Evolutionary conservation across 1,284 basidiomycete species (phyloP).

Genomic region (Mixia osmundae): DNA sequence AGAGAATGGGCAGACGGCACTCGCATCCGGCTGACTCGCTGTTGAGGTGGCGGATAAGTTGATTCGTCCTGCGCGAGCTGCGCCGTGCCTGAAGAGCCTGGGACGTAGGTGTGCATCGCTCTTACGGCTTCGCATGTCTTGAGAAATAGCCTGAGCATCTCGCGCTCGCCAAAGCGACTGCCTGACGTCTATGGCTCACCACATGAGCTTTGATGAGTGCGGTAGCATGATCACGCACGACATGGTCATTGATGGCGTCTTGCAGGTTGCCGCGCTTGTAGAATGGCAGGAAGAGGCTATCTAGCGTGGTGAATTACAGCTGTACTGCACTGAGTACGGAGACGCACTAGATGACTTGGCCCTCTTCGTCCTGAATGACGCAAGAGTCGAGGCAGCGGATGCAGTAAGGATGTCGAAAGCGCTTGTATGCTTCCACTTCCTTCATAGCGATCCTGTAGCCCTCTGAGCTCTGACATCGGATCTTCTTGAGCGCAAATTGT

Average conservation of each 20-base stretch:
- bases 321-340: background rate
- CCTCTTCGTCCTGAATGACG: constrained; percentile 65
- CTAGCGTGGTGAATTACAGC: background rate
- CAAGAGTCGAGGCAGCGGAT: constrained; percentile 84
- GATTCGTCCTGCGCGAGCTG: too few species aligned
- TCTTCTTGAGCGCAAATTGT: constrained; percentile 68
- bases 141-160: constrained; percentile 70
- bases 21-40: constrained; percentile 17
- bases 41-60: constrained; percentile 5
- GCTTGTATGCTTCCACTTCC: constrained; percentile 18
- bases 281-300: constrained; percentile 43
- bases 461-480: constrained; percentile 17
- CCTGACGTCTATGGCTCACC: constrained; percentile 26
- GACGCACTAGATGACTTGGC: constrained; percentile 66
- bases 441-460: constrained; percentile 14
- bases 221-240: constrained; percentile 26
- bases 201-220: background rate
- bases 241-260: constrained; percentile 71
- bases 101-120: constrained; percentile 74
- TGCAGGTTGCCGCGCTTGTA: constrained; percentile 56
- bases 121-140: constrained; percentile 81
- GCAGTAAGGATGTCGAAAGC: constrained; percentile 54
- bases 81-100: constrained; percentile 22
- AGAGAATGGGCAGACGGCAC: constrained; percentile 7
- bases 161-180: constrained; percentile 59